These are phyloP conservation scores for Botrytis elliptica DNA, from an alignment of 2,329 filamentous ascomycete species.

Conservation along the genomic window DNA sequence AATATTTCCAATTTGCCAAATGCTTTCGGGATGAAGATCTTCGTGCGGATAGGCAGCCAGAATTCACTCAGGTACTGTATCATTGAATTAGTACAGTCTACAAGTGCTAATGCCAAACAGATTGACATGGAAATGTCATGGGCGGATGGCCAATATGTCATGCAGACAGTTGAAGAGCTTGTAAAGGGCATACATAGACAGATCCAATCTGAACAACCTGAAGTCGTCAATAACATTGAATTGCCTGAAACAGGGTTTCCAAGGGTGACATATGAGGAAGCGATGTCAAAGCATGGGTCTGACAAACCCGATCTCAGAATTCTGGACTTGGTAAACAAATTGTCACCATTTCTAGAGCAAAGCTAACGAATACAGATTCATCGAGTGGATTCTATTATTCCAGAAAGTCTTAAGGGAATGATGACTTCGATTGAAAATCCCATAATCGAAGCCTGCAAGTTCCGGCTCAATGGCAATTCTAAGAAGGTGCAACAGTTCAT, in stretches of 20 bases:
- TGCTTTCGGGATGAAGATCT: constrained; percentile 96
- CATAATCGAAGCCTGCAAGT: constrained; percentile 70
- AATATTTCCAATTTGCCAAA: constrained; percentile 88
- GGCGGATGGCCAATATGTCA: constrained; percentile 68
- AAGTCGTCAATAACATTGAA: constrained; percentile 9
- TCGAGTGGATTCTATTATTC: constrained; percentile 62
- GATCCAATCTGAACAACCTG: neutral
- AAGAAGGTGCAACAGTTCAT: constrained; percentile 61
- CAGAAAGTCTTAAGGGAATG: constrained; percentile 67
- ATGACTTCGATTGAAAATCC: constrained; percentile 69
- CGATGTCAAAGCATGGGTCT: constrained; percentile 77
- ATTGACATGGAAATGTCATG: constrained; percentile 95
- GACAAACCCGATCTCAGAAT: constrained; percentile 92
- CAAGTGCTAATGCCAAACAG: constrained; percentile 43
- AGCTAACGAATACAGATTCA: constrained; percentile 54
- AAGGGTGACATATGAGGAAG: constrained; percentile 65
- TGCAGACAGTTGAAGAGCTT: constrained; percentile 44
- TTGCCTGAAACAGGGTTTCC: constrained; percentile 25
- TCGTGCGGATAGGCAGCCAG: constrained; percentile 87
- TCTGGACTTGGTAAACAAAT: constrained; percentile 55
- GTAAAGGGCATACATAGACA: constrained; percentile 32
- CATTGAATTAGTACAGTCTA: neutral
- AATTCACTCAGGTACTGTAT: constrained; percentile 77
- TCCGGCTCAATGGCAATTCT: constrained; percentile 56
- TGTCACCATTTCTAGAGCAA: neutral